Conservation (phyloP, 352 stramenopile species). For the Globisporangium okanoganense region DNA sequence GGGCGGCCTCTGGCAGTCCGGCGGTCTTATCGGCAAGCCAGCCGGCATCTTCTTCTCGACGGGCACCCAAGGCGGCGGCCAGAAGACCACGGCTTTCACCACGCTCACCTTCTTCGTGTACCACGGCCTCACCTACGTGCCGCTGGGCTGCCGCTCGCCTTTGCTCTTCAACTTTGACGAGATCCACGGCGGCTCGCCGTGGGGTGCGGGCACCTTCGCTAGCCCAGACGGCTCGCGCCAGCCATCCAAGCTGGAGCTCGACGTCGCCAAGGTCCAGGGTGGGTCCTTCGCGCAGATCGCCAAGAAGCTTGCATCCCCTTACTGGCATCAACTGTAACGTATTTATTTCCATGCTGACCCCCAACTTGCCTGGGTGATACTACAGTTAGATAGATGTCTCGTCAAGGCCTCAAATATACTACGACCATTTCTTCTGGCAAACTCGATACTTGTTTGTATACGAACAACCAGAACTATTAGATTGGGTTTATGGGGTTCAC, state of each 20-base stretch:
- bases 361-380: no score
- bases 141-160: slow-evolving; percentile 51
- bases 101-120: slow-evolving; percentile 80
- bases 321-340: no score
- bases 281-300: slow-evolving; percentile 73
- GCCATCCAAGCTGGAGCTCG: slow-evolving; percentile 71
- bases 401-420: no score
- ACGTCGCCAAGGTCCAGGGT: slow-evolving; percentile 66
- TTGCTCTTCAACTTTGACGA: slow-evolving; percentile 50
- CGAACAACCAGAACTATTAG: no score
- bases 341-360: no score
- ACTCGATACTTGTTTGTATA: no score
- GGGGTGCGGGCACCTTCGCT: slow-evolving; percentile 75
- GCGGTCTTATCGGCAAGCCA: slow-evolving; percentile 71
- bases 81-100: slow-evolving; percentile 79
- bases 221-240: slow-evolving; percentile 69
- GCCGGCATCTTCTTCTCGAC: slow-evolving; percentile 78
- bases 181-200: slow-evolving; percentile 60
- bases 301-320: no score
- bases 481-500: no score
- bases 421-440: no score
- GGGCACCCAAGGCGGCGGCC: slow-evolving; percentile 61
- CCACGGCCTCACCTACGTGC: slow-evolving; percentile 88
- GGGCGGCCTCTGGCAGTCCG: slow-evolving; percentile 68
- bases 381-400: no score